These are phyloP conservation scores for Lunasporangiospora selenospora DNA, from an alignment of 192 early-diverging fungal species.

Conservation along the genomic window DNA sequence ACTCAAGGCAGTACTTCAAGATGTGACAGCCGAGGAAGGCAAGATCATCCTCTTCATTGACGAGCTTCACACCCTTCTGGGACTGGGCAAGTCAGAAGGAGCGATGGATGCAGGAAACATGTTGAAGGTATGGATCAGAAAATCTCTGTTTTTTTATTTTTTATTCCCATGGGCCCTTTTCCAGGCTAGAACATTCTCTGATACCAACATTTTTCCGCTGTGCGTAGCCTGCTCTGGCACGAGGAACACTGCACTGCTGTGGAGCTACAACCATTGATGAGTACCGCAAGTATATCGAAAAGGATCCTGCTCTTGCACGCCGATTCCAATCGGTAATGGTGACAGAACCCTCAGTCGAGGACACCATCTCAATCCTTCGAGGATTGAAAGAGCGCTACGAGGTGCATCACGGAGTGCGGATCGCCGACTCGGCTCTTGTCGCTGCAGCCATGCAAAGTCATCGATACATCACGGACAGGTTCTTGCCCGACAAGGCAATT, in stretches of 20 bases:
- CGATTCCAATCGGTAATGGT: constrained; percentile 82
- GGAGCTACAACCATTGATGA: constrained; percentile 86
- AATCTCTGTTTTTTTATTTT: background rate
- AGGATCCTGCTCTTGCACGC: constrained; percentile 78
- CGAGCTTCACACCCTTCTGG: constrained; percentile 79
- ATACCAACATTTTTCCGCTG: background rate
- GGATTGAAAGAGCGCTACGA: constrained; percentile 83
- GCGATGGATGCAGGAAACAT: constrained; percentile 82
- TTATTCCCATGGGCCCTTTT: no score
- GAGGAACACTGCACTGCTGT: constrained; percentile 74
- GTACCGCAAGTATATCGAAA: constrained; percentile 77
- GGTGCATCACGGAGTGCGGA: constrained; percentile 79
- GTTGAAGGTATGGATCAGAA: constrained; percentile 57
- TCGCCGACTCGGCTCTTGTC: constrained; percentile 75
- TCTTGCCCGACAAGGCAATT: constrained; percentile 84
- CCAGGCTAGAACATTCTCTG: no score
- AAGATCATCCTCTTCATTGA: constrained; percentile 86
- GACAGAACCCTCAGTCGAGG: constrained; percentile 70
- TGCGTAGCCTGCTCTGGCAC: constrained; percentile 72
- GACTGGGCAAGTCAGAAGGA: constrained; percentile 78
- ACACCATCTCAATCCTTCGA: constrained; percentile 79
- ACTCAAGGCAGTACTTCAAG: constrained; percentile 74
- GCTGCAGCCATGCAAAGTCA: constrained; percentile 75
- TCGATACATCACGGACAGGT: constrained; percentile 76
- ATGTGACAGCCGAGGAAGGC: constrained; percentile 72